Percentiles rank a stretch among this genome's conserved stretches.
These are phyloP conservation scores for Tricladium varicosporioides DNA, from an alignment of 2,329 filamentous ascomycete genomes.

Conservation along the genomic window DNA sequence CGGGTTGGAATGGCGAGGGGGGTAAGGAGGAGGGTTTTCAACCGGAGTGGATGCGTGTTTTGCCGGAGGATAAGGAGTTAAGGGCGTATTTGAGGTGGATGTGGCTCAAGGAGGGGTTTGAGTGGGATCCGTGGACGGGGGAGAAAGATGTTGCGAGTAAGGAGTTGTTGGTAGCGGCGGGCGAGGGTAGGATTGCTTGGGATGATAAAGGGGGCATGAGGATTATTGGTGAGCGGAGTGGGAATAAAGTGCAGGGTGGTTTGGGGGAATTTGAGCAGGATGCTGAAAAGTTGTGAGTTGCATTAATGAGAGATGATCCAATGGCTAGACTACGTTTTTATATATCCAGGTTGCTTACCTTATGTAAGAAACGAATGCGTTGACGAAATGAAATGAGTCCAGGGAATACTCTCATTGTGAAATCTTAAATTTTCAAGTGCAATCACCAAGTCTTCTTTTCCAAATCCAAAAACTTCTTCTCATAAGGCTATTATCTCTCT, in stretches of 20 bases:
- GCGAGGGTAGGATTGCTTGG: slow-evolving; percentile 51
- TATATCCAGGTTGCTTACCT: no score
- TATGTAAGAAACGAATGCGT: no score
- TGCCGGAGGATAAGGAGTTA: slow-evolving; percentile 85
- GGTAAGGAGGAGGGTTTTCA: slow-evolving; percentile 53
- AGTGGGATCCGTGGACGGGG: slow-evolving; percentile 75
- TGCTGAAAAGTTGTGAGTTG: no score
- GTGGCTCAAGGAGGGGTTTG: slow-evolving; percentile 84
- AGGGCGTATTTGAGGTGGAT: slow-evolving; percentile 84
- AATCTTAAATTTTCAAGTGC: no score
- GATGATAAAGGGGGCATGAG: slow-evolving; percentile 36
- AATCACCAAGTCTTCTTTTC: no score
- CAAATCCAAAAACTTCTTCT: no score
- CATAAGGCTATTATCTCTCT: no score
- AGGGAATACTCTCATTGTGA: no score
- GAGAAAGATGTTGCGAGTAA: slow-evolving; percentile 52
- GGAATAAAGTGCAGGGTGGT: slow-evolving; percentile 2
- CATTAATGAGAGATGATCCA: no score
- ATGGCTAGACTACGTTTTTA: no score
- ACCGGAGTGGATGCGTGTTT: slow-evolving; percentile 87
- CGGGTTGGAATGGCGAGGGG: slow-evolving; percentile 63
- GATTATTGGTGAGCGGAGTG: slow-evolving; percentile 35
- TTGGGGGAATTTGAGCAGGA: no score
- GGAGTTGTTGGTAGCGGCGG: slow-evolving; percentile 54
- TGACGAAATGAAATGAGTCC: no score